Conservation (phyloP, 495 filamentous ascomycete species). For the Daldinia childiae region DNA sequence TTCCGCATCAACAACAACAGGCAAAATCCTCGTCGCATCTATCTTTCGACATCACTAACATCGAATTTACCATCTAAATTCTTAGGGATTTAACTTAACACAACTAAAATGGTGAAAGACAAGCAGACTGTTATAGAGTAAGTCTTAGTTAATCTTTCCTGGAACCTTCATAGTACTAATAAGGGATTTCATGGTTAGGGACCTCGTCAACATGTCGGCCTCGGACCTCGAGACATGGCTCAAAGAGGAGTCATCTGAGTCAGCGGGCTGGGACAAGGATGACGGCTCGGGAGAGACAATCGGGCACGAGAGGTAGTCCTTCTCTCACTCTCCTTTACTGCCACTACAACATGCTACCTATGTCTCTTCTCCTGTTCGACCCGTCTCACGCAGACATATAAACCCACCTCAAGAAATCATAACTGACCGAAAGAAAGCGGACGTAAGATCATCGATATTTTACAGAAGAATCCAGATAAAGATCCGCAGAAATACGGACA, state of each 20-base stretch:
- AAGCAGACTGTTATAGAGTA: conserved; percentile 65
- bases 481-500: conserved; percentile 62
- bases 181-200: conserved; percentile 48
- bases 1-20: background rate
- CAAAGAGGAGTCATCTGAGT: conserved; percentile 60
- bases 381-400: no score
- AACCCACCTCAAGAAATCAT: background rate
- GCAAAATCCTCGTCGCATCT: background rate
- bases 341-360: background rate
- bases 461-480: conserved; percentile 68
- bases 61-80: background rate
- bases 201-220: conserved; percentile 73
- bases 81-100: conserved; percentile 2
- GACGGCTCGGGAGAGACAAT: conserved; percentile 69
- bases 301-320: conserved; percentile 67
- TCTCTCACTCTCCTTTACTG: background rate
- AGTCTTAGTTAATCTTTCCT: conserved; percentile 17
- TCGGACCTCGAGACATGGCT: conserved; percentile 71
- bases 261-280: conserved; percentile 65
- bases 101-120: conserved; percentile 66
- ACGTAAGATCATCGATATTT: conserved; percentile 70
- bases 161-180: background rate
- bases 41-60: background rate
- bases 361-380: background rate
- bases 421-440: conserved; percentile 51